Conservation (phyloP, 2,329 filamentous ascomycete genomes). For the Paramyrothecium roridum region DNA sequence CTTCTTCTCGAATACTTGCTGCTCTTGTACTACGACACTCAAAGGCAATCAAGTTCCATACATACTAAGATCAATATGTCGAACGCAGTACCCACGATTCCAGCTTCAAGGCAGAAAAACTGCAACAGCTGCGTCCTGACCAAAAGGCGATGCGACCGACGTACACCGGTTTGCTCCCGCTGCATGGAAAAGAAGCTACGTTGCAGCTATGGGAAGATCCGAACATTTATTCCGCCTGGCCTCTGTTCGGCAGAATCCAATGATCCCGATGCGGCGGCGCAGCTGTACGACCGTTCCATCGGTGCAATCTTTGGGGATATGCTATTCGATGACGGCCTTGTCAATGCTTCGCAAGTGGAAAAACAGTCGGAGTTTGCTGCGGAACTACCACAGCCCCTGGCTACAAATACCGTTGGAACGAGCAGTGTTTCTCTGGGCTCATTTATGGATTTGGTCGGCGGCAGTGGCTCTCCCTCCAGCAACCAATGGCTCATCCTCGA, state of each 20-base stretch:
- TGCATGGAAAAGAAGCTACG: constrained; percentile 26
- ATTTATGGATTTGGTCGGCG: background rate
- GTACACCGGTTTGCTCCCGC: constrained; percentile 27
- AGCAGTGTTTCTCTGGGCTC: background rate
- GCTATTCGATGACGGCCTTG: no score
- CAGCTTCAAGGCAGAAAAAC: constrained; percentile 24
- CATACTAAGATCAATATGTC: background rate
- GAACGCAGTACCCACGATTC: background rate
- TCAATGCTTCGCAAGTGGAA: background rate
- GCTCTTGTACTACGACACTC: no score
- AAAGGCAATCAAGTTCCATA: no score
- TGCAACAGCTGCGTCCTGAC: constrained; percentile 29
- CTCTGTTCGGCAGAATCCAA: background rate
- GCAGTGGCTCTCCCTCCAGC: background rate
- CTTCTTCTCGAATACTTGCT: no score
- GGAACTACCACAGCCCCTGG: background rate
- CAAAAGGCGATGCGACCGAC: constrained; percentile 30
- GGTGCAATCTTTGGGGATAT: no score
- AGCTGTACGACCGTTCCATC: no score
- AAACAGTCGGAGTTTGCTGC: no score
- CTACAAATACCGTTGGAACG: background rate
- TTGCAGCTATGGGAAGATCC: constrained; percentile 22
- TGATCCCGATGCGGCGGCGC: no score
- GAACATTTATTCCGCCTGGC: background rate
- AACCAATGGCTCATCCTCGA: background rate